A percentile compares a stretch with the other conserved stretches of the same genome.
These are phyloP conservation scores for Eleusine coracana DNA, from an alignment of 176 grass and related monocot species.

Conservation along the genomic window DNA sequence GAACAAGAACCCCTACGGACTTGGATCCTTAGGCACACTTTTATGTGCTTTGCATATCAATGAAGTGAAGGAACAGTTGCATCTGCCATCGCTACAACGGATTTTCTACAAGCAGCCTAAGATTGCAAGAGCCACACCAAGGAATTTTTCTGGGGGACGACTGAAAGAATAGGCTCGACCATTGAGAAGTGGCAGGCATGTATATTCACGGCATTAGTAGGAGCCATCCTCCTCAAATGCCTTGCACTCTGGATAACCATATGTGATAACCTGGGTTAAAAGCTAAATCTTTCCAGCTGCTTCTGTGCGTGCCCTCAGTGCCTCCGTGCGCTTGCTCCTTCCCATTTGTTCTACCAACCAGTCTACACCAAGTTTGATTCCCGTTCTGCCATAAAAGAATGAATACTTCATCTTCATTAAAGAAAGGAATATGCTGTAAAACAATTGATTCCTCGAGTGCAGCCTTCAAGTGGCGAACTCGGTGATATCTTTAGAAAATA, in stretches of 20 bases:
- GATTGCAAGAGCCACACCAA: slow-evolving; percentile 15
- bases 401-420: slow-evolving; percentile 20
- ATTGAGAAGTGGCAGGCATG: background rate
- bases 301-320: slow-evolving; percentile 56
- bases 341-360: slow-evolving; percentile 88
- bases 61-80: slow-evolving; percentile 29
- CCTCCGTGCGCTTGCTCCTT: slow-evolving; percentile 77
- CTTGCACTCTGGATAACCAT: slow-evolving; percentile 26
- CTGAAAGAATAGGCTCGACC: slow-evolving; percentile 24
- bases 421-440: slow-evolving; percentile 5
- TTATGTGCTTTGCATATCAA: slow-evolving; percentile 18
- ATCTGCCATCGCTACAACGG: slow-evolving; percentile 32
- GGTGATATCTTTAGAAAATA: background rate
- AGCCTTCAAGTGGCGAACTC: slow-evolving; percentile 10
- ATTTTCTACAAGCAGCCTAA: slow-evolving; percentile 22
- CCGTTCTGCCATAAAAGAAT: slow-evolving; percentile 56
- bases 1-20: slow-evolving; percentile 29
- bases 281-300: slow-evolving; percentile 65
- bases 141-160: slow-evolving; percentile 2
- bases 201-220: slow-evolving; percentile 9
- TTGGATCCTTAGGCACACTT: slow-evolving; percentile 26
- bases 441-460: background rate
- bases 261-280: background rate
- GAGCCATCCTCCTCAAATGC: slow-evolving; percentile 34
- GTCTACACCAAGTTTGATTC: slow-evolving; percentile 82